Conservation (phyloP, 176 grass and related monocot genomes). For the Metroxylon sagu region DNA sequence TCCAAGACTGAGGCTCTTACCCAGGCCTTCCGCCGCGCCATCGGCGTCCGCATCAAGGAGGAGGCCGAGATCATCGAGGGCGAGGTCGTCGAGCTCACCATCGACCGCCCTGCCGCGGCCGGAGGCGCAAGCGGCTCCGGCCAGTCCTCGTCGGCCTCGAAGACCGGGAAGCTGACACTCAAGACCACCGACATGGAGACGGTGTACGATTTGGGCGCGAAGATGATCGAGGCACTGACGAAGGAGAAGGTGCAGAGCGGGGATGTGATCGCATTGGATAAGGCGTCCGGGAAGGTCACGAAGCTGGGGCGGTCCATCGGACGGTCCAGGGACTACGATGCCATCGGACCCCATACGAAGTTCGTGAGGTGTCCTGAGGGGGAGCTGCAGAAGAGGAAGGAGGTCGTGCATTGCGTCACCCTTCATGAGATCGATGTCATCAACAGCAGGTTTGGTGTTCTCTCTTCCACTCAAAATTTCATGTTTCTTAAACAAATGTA, state of each 20-base stretch:
- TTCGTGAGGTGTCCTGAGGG: constrained; percentile 90
- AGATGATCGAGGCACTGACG: constrained; percentile 95
- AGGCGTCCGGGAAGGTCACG: constrained; percentile 70
- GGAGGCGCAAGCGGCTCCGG: constrained; percentile 9
- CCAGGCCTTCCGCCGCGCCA: constrained; percentile 75
- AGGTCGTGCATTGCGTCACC: constrained; percentile 92
- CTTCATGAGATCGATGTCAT: constrained; percentile 99
- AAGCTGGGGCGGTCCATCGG: constrained; percentile 88
- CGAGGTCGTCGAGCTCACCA: constrained; percentile 92
- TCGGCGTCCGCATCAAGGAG: constrained; percentile 97
- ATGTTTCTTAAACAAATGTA: too few species aligned
- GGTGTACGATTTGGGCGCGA: constrained; percentile 80
- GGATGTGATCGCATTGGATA: constrained; percentile 82
- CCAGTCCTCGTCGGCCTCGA: constrained; percentile 20
- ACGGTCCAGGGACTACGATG: constrained; percentile 78
- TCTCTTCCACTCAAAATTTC: background rate
- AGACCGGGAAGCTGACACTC: constrained; percentile 69
- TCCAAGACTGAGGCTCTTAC: constrained; percentile 93
- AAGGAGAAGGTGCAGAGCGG: constrained; percentile 97
- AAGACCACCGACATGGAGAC: constrained; percentile 98
- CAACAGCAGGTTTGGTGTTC: constrained; percentile 60
- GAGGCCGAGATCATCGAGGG: constrained; percentile 97
- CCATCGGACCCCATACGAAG: constrained; percentile 72
- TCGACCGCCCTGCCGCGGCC: constrained; percentile 55
- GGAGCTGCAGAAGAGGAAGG: constrained; percentile 93